Evolutionary conservation across 306 rosid species (phyloP), one percentile per base, ranked within the genome.

Genomic region (Pueraria montana): DNA sequence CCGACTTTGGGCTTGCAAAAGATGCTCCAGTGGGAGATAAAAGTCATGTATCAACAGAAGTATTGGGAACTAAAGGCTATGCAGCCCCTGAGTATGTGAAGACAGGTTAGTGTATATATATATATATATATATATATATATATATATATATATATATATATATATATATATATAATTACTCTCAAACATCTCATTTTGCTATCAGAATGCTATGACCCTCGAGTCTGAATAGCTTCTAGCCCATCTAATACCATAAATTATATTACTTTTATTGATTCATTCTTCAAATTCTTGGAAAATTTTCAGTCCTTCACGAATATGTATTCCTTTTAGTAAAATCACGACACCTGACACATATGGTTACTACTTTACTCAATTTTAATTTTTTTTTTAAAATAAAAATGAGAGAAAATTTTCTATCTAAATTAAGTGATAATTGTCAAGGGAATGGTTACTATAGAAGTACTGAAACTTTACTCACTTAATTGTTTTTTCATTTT

Each of bases 31-130:
- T 67, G 26, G 96, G 93, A 14, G 92, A 85, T 27, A 62, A 21
- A n/a, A 90, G 90, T 24, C 96, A 89, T 52, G 88, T 90, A 1
- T 87, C 97, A 30, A 93, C 94, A 27, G 58, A 84, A 61, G 91
- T 91, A 8, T 76, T 90, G 86, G 93, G 94, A 72, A 90, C 97
- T 2, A 75, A 80, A 6, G 97, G 94, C 7, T 93, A 93, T 62
- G 91, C 89, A 0, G 94, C 94, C 17, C 94, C 96, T 0, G 96
- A 93, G 69, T 91, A 91, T 76, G 82, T 89, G 3, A 83, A 80
- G 89, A 89, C 94, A 30, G 97, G 97, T 93, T 80, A 76, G 92
- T 14, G 56, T 58, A n/a, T 42, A 48, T 82, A n/a, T n/a, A n/a
- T n/a, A n/a, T n/a, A n/a, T n/a, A n/a, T n/a, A n/a, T n/a, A n/a